Evolutionary conservation across 1,284 basidiomycete species (phyloP), one percentile per base, ranked within the genome.

Genomic region (Singerocomus inundabilis): DNA sequence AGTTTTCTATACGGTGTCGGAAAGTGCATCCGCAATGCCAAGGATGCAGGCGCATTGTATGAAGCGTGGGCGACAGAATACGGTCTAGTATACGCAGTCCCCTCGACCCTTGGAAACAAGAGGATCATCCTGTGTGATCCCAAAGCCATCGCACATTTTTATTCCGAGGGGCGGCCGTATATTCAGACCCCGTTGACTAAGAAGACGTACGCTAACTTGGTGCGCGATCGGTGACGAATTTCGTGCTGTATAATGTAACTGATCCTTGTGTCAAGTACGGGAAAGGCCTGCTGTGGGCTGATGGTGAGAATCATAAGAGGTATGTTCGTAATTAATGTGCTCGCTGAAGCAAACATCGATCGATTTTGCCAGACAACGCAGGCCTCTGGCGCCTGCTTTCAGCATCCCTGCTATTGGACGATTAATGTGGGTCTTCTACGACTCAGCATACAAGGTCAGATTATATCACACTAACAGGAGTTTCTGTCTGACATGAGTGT

Each of bases 71-170:
- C 55, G 0, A 36, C n/a, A 15, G 47, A 46, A 21, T 59, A 55
- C 3, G 81, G 82, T 2, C 56, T 70, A 1, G 77, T 72, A 0
- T 82, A 67, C 55, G 55, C 63, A 30, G 56, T 78, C 9, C 75
- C 79, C 1, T 64, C 67, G 1, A 61, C 67, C 0, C 59, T 83
- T n/a, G 78, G 79, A 2, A 56, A 57, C 0, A 66, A 57, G 2
- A 63, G 64, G 25, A 61, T 82, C 29, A 57, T 81, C 15, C 57
- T 84, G 16, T 70, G 67, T 30, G 81, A 84, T 57, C 74, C 79
- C 1, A 81, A 75, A 58, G 81, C 81, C 0, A 69, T 78, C 31
- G 64, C 72, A 0, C 77, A 83, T 53, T 79, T 81, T 46, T 77
- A 79, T 52, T 62, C 74, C 0, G 73, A 70, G 49, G 80, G 82